Base-by-base conservation (phyloP, 2,329 filamentous ascomycete species). In the Cladosporium sp. region DNA sequence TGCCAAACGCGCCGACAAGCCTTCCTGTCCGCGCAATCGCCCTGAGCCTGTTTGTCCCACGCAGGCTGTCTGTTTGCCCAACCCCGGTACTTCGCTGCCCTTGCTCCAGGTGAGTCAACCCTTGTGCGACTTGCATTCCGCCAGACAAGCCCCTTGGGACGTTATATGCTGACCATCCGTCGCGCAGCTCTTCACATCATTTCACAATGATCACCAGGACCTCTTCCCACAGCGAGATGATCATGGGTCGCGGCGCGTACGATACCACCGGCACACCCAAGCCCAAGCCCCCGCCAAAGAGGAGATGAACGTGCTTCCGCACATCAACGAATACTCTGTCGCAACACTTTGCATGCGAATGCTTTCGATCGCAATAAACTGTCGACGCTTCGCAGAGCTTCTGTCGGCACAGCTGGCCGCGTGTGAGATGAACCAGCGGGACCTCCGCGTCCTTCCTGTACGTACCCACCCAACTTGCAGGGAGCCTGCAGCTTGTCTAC, bases 211-310 rank as follows among this genome's bases (percentile, higher is more conserved):
- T 81, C 68, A 71, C 77, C 74, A 74, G 76, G 74, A 77, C 78
- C 65, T 75, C 74, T 61, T 62, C 63, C 64, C 73, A 76, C 68
- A 74, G 77, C 57, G 78, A 72, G 73, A 68, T 71, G 65, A 80
- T 81, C 76, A 82, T 82, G 80, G 80, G 80, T 65, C 79, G 80
- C 69, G 80, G 80, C 67, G 79, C 80, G 66, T 82, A 82, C 74
- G 80, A 82, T 69, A 82, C 80, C 34, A 82, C 80, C 11, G 80
- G 80, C 70, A 79, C 80, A 6, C 78, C 79, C 59, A 80, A 81
- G 75, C 80, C 79, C 4, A 76, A 78, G 63, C 78, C 78, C 41
- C 77, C 78, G 52, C 78, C 76, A 64, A 80, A 80, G 71, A 72
- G 72, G 70, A 71, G 74, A 76, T 79, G 51, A 66, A 14, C 18